Base-by-base conservation (phyloP, 352 stramenopile genomes). In the Globisporangium irregulare region DNA sequence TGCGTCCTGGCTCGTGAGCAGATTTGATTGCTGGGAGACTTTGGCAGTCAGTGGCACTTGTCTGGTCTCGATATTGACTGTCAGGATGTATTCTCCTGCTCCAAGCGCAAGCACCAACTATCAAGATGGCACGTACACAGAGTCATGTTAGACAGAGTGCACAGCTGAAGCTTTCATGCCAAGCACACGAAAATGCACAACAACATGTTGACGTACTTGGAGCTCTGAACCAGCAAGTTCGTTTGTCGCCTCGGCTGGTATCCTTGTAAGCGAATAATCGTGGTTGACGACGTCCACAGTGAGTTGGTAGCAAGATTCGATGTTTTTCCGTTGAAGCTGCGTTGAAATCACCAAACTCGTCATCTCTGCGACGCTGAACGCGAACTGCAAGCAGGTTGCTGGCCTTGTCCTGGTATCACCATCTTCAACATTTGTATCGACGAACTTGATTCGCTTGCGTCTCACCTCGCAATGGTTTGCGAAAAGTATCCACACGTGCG, bases 41-140 rank as follows among this genome's bases (percentile, higher is more conserved):
- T 56, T 22, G 29, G 27, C 46, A n/a, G 4, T 22, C 18, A 20
- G 18, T 18, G 29, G 7, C 18, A 24, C 18, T 9, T 34, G 12
- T 20, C 29, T 24, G 41, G 68, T 43, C 29, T 64, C 55, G 12
- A 62, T 43, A 54, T 62, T 50, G 36, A 83, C 43, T 55, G 64
- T 70, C 25, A 84, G 64, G 48, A 87, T 64, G 68, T 84, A 87
- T 55, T 87, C 79, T 0, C 79, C 79, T 10, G 76, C 63, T 32
- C 64, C 64, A 25, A 87, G 67, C 0, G 73, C 75, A 27, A 54
- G 29, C n/a, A 77, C 69, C n/a, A 72, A 50, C 69, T 83, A 22
- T 18, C 29, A 32, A 38, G 6, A 66, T 51, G 20, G 18, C 43
- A 41, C n/a, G 7, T 50, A 41, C n/a, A 38, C 60, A 59, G n/a